Base-by-base conservation (phyloP, 1,284 basidiomycete species). In the Meripilus lineatus region DNA sequence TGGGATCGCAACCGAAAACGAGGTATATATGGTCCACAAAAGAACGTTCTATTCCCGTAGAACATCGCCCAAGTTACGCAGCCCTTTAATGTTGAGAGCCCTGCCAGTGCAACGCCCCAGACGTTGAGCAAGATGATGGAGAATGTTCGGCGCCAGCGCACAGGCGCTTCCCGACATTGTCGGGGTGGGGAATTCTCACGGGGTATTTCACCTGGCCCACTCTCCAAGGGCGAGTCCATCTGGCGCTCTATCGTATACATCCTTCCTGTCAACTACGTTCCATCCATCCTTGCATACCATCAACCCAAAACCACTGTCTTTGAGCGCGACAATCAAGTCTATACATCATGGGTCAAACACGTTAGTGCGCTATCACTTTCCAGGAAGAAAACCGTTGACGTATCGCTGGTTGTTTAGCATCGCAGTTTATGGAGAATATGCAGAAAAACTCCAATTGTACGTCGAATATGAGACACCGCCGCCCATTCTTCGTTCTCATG, bases 361-460 rank as follows among this genome's bases (percentile, higher is more conserved):
- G 84, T 88, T 62, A 50, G 84, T 72, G 46, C 25, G n/a, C n/a
- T n/a, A n/a, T n/a, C n/a, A n/a, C 8, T 30, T n/a, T 30, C 8
- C 28, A n/a, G 28, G 28, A 30, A 10, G 28, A 30, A 10, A 30
- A n/a, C n/a, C 28, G 28, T 30, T 30, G 8, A 30, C 28, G 28
- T 18, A 23, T 26, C 46, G 39, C 48, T 47, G 20, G 38, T 51
- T 52, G 57, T n/a, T n/a, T 65, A 87, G 90, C 80, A 57, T 93
- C 90, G 36, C 89, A 92, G 66, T 88, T 94, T 54, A 89, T 95
- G 78, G 86, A 89, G 71, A 89, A 94, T 68, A 93, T 95, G 84
- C 84, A 93, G 71, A 84, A 78, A 71, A 81, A 80, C 58, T 91
- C 93, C 61, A 95, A 95, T 66, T 95, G 91, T 94, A 55, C 59